phyloP scores from a whole-genome alignment of 208 protist genomes.

The Polymyxa betae region DNA sequence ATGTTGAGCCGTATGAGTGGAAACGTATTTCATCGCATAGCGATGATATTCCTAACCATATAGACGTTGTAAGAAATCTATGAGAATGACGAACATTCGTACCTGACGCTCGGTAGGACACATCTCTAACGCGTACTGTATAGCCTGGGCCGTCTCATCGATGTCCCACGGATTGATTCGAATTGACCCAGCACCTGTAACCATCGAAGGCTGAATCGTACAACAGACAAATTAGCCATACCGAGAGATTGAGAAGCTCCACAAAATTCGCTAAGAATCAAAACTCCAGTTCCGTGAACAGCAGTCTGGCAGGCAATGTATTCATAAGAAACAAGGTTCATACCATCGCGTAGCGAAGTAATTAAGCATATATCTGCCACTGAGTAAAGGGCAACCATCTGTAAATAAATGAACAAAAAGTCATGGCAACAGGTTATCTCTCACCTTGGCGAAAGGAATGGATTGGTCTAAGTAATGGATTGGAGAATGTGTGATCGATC shows the following conservation, averaged over 20 bases:
- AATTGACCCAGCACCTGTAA: conserved; percentile 22
- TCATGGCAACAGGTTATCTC: not conserved
- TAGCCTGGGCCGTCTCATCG: conserved; percentile 16
- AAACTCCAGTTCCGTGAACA: conserved; percentile 1
- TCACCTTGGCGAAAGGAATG: conserved; percentile 64
- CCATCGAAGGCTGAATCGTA: not conserved
- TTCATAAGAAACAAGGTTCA: conserved; percentile 67
- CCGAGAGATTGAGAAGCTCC: conserved; percentile 35
- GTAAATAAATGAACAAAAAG: not conserved
- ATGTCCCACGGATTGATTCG: conserved; percentile 39
- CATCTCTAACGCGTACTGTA: conserved; percentile 48
- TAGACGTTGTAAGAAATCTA: too few species aligned
- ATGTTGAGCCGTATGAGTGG: conserved; percentile 12
- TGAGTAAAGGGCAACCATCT: conserved; percentile 11
- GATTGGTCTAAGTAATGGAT: conserved; percentile 76
- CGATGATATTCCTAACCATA: conserved; percentile 37
- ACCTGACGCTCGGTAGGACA: conserved; percentile 1
- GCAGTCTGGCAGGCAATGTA: conserved; percentile 56
- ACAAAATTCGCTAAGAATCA: conserved; percentile 48
- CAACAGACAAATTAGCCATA: conserved; percentile 41
- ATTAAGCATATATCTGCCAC: conserved; percentile 53
- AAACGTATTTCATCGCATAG: conserved; percentile 27
- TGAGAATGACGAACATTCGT: too few species aligned
- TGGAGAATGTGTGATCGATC: conserved; percentile 63
- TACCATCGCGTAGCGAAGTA: conserved; percentile 65